Percentiles rank a stretch among this genome's conserved stretches.
phyloP scores from a whole-genome alignment of 345 rosid genomes.

The Gossypium mustelinum region DNA sequence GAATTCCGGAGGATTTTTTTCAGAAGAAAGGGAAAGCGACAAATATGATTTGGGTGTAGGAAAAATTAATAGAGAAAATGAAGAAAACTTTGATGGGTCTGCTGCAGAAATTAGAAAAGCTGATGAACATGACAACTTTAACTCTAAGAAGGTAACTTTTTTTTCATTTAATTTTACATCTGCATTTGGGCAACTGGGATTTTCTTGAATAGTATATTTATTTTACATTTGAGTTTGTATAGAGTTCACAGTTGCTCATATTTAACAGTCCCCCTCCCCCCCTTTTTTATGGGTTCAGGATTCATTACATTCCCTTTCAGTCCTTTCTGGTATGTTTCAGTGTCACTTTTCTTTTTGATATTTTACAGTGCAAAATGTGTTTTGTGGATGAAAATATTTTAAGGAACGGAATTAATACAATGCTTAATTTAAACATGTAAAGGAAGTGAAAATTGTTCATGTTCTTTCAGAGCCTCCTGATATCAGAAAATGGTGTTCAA shows the following conservation, averaged over 20 bases:
- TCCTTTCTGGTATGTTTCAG: slow-evolving; percentile 37
- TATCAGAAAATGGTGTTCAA: slow-evolving; percentile 57
- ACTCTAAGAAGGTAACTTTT: slow-evolving; percentile 23
- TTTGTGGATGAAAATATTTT: not conserved
- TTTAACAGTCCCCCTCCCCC: not conserved
- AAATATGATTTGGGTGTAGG: not conserved
- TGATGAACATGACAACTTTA: slow-evolving; percentile 20
- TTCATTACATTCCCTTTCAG: slow-evolving; percentile 22
- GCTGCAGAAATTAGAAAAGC: slow-evolving; percentile 9
- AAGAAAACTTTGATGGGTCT: slow-evolving; percentile 3
- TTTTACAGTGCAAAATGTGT: no score
- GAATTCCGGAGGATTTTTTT: slow-evolving; percentile 11
- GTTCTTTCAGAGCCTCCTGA: slow-evolving; percentile 53
- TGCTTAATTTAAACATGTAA: not conserved
- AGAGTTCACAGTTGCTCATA: not conserved
- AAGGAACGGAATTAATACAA: not conserved
- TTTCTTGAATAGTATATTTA: not conserved
- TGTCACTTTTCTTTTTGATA: not conserved
- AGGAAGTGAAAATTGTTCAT: not conserved
- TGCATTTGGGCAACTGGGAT: not conserved
- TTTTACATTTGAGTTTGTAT: not conserved
- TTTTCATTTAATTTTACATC: not conserved
- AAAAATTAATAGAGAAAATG: not conserved
- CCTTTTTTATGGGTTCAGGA: slow-evolving; percentile 27
- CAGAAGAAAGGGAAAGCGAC: not conserved